Conservation (phyloP, 208 protist species). For the Trypanosoma melophagium region DNA sequence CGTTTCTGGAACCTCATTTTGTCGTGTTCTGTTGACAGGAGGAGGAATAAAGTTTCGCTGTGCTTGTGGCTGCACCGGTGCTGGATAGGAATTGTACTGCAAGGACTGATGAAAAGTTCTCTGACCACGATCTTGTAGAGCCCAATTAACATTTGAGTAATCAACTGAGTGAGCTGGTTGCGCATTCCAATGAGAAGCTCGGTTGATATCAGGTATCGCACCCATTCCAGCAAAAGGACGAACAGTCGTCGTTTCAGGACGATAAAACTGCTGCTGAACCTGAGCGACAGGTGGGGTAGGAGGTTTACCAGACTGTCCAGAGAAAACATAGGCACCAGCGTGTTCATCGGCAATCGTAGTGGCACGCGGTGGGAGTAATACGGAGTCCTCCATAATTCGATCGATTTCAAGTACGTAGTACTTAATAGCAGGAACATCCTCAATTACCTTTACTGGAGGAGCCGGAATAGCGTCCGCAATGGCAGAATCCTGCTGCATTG, state of each 20-base stretch:
- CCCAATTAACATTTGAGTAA: slow-evolving; percentile 31
- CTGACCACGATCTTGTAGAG: slow-evolving; percentile 23
- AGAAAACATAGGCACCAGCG: slow-evolving; percentile 44
- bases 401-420: slow-evolving; percentile 76
- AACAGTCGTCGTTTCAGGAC: slow-evolving; percentile 34
- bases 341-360: slow-evolving; percentile 29
- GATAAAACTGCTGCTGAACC: slow-evolving; percentile 45
- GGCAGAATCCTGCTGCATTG: slow-evolving; percentile 37
- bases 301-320: slow-evolving; percentile 51
- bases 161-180: slow-evolving; percentile 28
- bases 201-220: slow-evolving; percentile 15
- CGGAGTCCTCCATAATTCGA: slow-evolving; percentile 37
- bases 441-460: slow-evolving; percentile 26
- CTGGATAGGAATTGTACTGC: slow-evolving; percentile 57
- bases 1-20: slow-evolving; percentile 18
- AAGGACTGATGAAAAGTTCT: slow-evolving; percentile 35
- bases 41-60: slow-evolving; percentile 22
- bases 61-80: slow-evolving; percentile 22
- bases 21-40: slow-evolving; percentile 15
- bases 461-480: slow-evolving; percentile 23
- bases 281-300: slow-evolving; percentile 30
- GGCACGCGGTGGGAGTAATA: slow-evolving; percentile 43
- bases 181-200: slow-evolving; percentile 18
- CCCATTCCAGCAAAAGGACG: slow-evolving; percentile 16
- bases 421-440: slow-evolving; percentile 27